A percentile compares a stretch with the other conserved stretches of the same genome.
phyloP scores from a whole-genome alignment of 2,329 filamentous ascomycete genomes.

The Meredithiella fracta region DNA sequence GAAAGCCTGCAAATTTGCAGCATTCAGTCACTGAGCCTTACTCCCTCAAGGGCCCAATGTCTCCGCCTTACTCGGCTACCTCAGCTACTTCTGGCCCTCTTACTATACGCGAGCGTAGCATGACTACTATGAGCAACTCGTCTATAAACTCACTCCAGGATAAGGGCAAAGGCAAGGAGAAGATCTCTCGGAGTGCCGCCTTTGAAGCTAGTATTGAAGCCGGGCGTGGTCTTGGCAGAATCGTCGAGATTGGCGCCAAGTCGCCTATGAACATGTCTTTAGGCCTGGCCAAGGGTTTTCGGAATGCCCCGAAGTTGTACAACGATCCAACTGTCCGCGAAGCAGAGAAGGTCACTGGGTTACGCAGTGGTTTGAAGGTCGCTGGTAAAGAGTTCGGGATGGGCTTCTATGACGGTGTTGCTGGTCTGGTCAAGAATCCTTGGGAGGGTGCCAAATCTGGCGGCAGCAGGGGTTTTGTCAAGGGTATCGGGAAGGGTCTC shows the following conservation, averaged over 20 bases:
- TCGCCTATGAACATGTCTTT: constrained; percentile 75
- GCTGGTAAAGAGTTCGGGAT: constrained; percentile 64
- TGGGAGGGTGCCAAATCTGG: constrained; percentile 38
- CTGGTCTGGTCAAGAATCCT: constrained; percentile 67
- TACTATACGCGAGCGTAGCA: background rate
- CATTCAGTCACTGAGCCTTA: background rate
- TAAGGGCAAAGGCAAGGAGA: background rate
- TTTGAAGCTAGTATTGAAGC: constrained; percentile 19
- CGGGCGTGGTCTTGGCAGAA: constrained; percentile 50
- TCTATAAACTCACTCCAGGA: background rate
- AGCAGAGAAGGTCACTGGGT: constrained; percentile 60
- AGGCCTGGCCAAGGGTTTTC: constrained; percentile 68
- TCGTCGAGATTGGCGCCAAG: constrained; percentile 59
- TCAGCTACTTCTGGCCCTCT: background rate
- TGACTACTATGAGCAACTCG: background rate
- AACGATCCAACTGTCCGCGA: constrained; percentile 68
- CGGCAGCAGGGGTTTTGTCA: constrained; percentile 45
- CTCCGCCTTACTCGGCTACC: background rate
- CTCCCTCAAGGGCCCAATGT: background rate
- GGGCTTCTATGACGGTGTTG: constrained; percentile 66
- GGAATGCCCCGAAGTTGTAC: constrained; percentile 73
- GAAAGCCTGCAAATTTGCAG: background rate
- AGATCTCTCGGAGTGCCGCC: constrained; percentile 17
- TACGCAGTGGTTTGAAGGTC: constrained; percentile 59
- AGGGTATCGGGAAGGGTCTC: constrained; percentile 68